Base-by-base conservation (phyloP, 192 early-diverging fungal genomes). In the Coemansia sp. region DNA sequence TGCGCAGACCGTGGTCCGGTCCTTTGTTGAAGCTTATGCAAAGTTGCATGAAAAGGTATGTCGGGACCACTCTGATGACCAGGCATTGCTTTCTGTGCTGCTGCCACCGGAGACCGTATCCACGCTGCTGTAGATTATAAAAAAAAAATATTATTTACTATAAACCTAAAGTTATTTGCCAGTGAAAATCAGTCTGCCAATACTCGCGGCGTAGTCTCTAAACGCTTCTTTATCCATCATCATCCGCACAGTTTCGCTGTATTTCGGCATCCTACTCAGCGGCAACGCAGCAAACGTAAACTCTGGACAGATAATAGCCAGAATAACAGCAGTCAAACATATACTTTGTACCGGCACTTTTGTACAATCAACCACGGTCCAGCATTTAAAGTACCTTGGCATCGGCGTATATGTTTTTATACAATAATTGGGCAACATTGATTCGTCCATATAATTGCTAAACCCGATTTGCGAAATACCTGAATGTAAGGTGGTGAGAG, bases 21-120 rank as follows among this genome's bases (percentile, higher is more conserved):
- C 34, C 38, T 75, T 81, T 73, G 67, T 76, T 22, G 61, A 45
- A 0, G 70, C 72, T 2, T 81, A 81, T 41, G 60, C 59, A 17
- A 32, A 14, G 3, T 57, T 81, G 5, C 58, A 76, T 15, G n/a
- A 39, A 7, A 17, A 17, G 0, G 20, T 43, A 4, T 20, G 20
- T 20, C 20, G 11, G 18, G 20, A 53, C 41, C 17, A 18, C 1
- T 2, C 22, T 7, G 22, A 22, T 3, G 37, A 41, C 61, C 28
- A 36, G 22, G 7, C n/a, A 2, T 33, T 51, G 12, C 43, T 55
- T 4, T 9, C 51, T 20, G 48, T 43, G 65, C 54, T 66, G 53
- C 39, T 54, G 6, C 6, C 65, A 38, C 65, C 65, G 2, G 65
- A 66, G 6, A 66, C 65, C 12, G 53, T 66, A 15, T 55, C 65